Conservation (phyloP, 805 yeast species). For the Metschnikowia corniflorae region DNA sequence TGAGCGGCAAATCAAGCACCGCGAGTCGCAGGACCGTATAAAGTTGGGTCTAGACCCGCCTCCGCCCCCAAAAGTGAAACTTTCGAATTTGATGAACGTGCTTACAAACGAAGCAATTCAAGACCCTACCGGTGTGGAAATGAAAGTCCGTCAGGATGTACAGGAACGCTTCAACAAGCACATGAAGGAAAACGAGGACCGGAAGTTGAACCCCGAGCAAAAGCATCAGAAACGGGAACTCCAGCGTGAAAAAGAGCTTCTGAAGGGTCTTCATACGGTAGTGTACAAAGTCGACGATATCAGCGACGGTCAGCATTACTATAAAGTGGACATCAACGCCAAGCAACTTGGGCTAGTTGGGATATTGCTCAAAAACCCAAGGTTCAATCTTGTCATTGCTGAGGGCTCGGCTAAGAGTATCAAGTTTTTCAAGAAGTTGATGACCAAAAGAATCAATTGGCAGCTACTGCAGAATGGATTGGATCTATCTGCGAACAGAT, state of each 20-base stretch:
- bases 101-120: conserved; percentile 78
- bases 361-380: conserved; percentile 44
- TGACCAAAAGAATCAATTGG: conserved; percentile 70
- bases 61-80: conserved; percentile 84
- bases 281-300: conserved; percentile 58
- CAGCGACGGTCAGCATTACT: conserved; percentile 62
- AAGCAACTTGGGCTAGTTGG: conserved; percentile 70
- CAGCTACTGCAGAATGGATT: conserved; percentile 29
- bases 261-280: conserved; percentile 50
- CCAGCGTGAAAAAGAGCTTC: conserved; percentile 47
- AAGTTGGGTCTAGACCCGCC: conserved; percentile 80
- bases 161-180: conserved; percentile 59
- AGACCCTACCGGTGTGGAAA: conserved; percentile 87
- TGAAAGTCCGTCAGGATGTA: conserved; percentile 64
- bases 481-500: conserved; percentile 43
- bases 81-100: conserved; percentile 82
- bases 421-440: conserved; percentile 57
- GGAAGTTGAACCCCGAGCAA: conserved; percentile 62
- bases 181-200: conserved; percentile 51
- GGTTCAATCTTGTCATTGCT: conserved; percentile 57
- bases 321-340: conserved; percentile 77
- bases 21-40: conserved; percentile 73
- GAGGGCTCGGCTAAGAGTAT: conserved; percentile 71
- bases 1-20: conserved; percentile 57
- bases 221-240: conserved; percentile 45